Percentiles rank a stretch among this genome's conserved stretches.
phyloP scores from a whole-genome alignment of 129 eudicot species.

The Arctium lappa region DNA sequence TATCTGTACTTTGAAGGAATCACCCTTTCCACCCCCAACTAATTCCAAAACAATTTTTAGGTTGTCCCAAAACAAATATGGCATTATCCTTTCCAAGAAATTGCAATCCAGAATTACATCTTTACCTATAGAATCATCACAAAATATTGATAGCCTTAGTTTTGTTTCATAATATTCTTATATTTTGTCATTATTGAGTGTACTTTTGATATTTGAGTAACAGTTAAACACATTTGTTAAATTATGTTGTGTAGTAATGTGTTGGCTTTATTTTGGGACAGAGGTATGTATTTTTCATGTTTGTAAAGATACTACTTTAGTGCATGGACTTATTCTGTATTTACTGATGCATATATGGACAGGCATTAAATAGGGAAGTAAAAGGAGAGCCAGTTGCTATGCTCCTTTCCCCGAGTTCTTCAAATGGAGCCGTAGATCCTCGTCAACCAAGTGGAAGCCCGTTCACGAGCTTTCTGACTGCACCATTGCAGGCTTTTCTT shows the following conservation, averaged over 20 bases:
- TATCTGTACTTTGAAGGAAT: too few species aligned
- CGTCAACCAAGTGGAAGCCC: constrained; percentile 69
- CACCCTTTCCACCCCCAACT: too few species aligned
- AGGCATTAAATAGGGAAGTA: constrained; percentile 61
- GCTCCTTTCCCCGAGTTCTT: constrained; percentile 74
- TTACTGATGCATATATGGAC: not conserved
- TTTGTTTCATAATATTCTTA: not conserved
- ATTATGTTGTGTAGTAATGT: not conserved
- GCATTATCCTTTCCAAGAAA: too few species aligned
- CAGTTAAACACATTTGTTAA: not conserved
- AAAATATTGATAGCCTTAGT: not conserved
- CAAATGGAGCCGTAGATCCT: constrained; percentile 51
- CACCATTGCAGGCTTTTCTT: constrained; percentile 89
- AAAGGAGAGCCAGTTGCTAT: constrained; percentile 83
- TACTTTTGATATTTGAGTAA: not conserved
- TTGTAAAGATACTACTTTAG: not conserved
- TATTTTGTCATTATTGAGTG: not conserved
- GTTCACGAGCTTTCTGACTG: constrained; percentile 78
- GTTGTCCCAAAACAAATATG: too few species aligned
- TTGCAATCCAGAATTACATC: not conserved
- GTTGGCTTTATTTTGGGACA: constrained; percentile 1
- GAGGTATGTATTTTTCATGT: not conserved
- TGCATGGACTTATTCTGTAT: not conserved
- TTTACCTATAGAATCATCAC: not conserved
- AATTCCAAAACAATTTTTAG: too few species aligned